These are phyloP conservation scores for Parmales sp. DNA, from an alignment of 108 stramenopile genomes.

Conservation along the genomic window DNA sequence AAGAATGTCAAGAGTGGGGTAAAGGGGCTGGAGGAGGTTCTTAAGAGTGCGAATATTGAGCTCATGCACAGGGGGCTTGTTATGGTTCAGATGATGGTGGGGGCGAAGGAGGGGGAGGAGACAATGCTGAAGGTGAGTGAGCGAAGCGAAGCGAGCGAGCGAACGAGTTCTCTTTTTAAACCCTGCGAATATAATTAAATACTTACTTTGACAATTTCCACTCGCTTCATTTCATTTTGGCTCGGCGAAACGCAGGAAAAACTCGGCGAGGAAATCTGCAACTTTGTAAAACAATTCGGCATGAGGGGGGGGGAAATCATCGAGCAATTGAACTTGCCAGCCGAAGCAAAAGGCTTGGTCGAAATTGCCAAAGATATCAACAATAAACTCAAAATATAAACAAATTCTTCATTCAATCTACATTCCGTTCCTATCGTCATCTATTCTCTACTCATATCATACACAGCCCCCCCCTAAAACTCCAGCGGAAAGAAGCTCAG, in stretches of 20 bases:
- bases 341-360: background rate
- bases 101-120: slow-evolving; percentile 11
- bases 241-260: background rate
- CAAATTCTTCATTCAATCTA: background rate
- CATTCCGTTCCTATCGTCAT: background rate
- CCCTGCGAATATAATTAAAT: no score
- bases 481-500: background rate
- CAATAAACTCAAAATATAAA: background rate
- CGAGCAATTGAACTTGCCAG: background rate
- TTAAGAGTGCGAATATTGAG: slow-evolving; percentile 51
- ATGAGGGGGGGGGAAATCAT: background rate
- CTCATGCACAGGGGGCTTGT: slow-evolving; percentile 70
- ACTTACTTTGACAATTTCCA: background rate
- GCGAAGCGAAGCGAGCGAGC: no score
- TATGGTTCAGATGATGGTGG: slow-evolving; percentile 45
- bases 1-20: slow-evolving; percentile 23
- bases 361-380: background rate
- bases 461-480: background rate
- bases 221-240: background rate
- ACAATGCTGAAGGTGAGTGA: no score
- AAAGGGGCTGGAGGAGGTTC: slow-evolving; percentile 37
- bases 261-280: background rate
- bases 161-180: no score
- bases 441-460: background rate
- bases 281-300: background rate